A percentile compares a stretch with the other conserved stretches of the same genome.
phyloP scores from a whole-genome alignment of 306 rosid species.

The Oemleria cerasiformis region DNA sequence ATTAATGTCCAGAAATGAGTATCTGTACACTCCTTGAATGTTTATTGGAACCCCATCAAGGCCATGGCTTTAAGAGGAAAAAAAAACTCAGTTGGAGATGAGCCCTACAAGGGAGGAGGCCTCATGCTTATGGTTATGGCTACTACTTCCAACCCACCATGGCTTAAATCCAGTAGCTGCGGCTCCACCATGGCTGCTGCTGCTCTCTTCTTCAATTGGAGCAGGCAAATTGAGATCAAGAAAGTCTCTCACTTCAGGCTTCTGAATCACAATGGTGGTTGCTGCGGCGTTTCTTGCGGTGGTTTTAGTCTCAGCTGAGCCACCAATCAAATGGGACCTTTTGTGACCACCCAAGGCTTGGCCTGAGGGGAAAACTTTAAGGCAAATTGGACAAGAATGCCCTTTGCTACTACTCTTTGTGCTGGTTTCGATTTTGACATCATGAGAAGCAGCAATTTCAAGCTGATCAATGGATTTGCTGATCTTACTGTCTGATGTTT shows the following conservation, averaged over 20 bases:
- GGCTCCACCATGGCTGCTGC: conserved; percentile 18
- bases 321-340: conserved; percentile 64
- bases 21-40: conserved; percentile 50
- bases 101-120: conserved; percentile 20
- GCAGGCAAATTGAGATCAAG: conserved; percentile 97
- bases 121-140: conserved; percentile 27
- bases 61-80: conserved; percentile 1
- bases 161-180: conserved; percentile 24
- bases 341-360: conserved; percentile 98
- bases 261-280: conserved; percentile 28
- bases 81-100: conserved; percentile 17
- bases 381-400: conserved; percentile 76
- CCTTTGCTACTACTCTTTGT: conserved; percentile 33
- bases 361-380: conserved; percentile 66
- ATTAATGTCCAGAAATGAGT: conserved; percentile 45
- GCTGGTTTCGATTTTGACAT: conserved; percentile 15
- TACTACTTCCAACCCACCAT: conserved; percentile 41
- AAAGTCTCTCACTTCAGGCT: conserved; percentile 61
- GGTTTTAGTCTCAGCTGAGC: conserved; percentile 36
- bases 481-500: conserved; percentile 42
- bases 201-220: conserved; percentile 40
- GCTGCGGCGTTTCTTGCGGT: not conserved
- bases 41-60: conserved; percentile 28
- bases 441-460: conserved; percentile 12
- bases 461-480: conserved; percentile 24